phyloP scores from a whole-genome alignment of 257 asterid genomes.

The Penstemon newberryi region DNA sequence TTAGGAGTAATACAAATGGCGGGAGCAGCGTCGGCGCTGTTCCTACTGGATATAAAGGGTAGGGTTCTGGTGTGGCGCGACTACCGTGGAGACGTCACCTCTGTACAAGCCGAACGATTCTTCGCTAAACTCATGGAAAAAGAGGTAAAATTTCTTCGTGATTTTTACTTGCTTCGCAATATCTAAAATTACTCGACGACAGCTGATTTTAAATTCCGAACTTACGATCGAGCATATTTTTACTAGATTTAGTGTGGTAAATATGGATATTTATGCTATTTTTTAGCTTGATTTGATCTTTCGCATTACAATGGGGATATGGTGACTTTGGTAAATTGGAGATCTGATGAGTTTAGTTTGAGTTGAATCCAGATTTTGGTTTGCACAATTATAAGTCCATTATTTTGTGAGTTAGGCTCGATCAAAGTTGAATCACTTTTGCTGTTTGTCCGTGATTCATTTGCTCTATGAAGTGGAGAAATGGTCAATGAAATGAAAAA shows the following conservation, averaged over 20 bases:
- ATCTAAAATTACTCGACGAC: conserved; percentile 4
- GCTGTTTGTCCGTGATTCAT: background rate
- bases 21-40: conserved; percentile 99
- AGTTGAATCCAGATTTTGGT: conserved; percentile 6
- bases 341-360: conserved; percentile 21
- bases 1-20: conserved; percentile 50
- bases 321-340: conserved; percentile 20
- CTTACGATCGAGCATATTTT: background rate
- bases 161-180: too few species aligned
- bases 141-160: conserved; percentile 28
- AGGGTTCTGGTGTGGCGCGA: conserved; percentile 51
- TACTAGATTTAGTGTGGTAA: conserved; percentile 12
- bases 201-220: conserved; percentile 5
- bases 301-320: background rate
- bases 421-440: conserved; percentile 2
- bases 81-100: conserved; percentile 46
- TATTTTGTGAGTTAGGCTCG: background rate
- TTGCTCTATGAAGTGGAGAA: conserved; percentile 16
- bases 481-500: conserved; percentile 1
- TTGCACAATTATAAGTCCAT: background rate
- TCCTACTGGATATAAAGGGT: conserved; percentile 63
- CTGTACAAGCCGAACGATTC: conserved; percentile 45
- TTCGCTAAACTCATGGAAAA: conserved; percentile 45
- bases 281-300: conserved; percentile 38
- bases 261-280: conserved; percentile 19